A percentile compares a stretch with the other conserved stretches of the same genome.
phyloP scores from a whole-genome alignment of 768 basidiomycete species.

The Mycena olivaceomarginata region DNA sequence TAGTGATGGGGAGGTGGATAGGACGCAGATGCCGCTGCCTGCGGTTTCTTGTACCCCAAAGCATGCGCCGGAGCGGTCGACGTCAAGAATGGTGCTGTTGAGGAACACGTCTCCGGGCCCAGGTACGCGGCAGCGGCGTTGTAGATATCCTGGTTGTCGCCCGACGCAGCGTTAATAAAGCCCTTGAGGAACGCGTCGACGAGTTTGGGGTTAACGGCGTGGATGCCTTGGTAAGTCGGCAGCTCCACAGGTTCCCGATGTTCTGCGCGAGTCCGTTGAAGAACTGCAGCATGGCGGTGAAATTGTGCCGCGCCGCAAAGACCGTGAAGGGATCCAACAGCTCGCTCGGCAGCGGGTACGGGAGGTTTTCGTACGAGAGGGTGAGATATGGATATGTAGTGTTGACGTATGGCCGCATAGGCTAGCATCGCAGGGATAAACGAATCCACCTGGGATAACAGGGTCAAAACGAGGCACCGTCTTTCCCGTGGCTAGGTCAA shows the following conservation, averaged over 20 bases:
- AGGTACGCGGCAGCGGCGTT: constrained; percentile 13
- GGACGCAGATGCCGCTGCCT: constrained; percentile 13
- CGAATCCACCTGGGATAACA: not conserved
- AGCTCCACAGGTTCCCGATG: constrained; percentile 26
- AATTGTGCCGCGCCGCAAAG: constrained; percentile 29
- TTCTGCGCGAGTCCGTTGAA: constrained; percentile 18
- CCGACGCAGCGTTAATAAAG: constrained; percentile 13
- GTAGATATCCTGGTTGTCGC: constrained; percentile 31
- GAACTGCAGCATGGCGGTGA: constrained; percentile 22
- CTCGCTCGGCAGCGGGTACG: constrained; percentile 19
- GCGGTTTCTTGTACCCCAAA: not conserved
- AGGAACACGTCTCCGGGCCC: constrained; percentile 21
- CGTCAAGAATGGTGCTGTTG: constrained; percentile 20
- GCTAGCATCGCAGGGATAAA: constrained; percentile 1
- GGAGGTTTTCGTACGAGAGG: constrained; percentile 30
- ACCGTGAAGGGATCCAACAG: constrained; percentile 27
- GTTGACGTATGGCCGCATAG: constrained; percentile 15
- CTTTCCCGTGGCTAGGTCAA: constrained; percentile 27
- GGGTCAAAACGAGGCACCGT: constrained; percentile 4
- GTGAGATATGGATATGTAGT: constrained; percentile 26
- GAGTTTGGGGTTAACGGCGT: constrained; percentile 19
- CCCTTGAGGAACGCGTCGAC: not conserved
- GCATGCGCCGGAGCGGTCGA: constrained; percentile 24
- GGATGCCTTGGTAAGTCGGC: constrained; percentile 24
- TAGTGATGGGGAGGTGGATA: constrained; percentile 2